Conservation (phyloP, 148 eudicot genomes). For the Pharnaceum exiguum region DNA sequence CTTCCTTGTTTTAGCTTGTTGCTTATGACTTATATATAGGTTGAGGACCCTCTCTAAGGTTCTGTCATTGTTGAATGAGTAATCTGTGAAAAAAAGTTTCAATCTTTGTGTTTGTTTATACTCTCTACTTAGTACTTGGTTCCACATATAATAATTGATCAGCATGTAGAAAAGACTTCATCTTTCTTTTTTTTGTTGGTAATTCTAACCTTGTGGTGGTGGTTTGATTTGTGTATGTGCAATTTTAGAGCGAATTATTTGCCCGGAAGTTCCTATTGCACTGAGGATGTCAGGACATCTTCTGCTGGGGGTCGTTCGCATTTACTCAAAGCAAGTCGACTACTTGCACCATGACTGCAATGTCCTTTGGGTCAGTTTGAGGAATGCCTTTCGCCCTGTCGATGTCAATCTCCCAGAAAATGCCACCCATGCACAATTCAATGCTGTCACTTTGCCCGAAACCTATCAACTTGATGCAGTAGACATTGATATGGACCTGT, state of each 20-base stretch:
- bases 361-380: slow-evolving; percentile 37
- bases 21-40: too few relatives aligned
- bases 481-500: slow-evolving; percentile 35
- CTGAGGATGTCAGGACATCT: slow-evolving; percentile 90
- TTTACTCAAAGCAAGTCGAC: slow-evolving; percentile 85
- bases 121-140: too few relatives aligned
- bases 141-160: too few relatives aligned
- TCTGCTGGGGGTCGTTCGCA: slow-evolving; percentile 82
- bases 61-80: too few relatives aligned
- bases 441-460: slow-evolving; percentile 81
- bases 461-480: slow-evolving; percentile 68
- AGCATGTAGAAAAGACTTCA: too few relatives aligned
- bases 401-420: slow-evolving; percentile 74
- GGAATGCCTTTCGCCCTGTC: slow-evolving; percentile 42
- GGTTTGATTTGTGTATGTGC: too few relatives aligned
- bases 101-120: too few relatives aligned
- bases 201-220: too few relatives aligned
- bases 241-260: slow-evolving; percentile 69
- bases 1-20: too few relatives aligned
- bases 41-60: too few relatives aligned
- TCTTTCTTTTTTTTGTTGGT: too few relatives aligned
- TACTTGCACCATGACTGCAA: slow-evolving; percentile 81
- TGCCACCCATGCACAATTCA: slow-evolving; percentile 67
- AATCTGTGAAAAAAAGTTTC: too few relatives aligned
- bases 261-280: slow-evolving; percentile 90